A percentile compares a stretch with the other conserved stretches of the same genome.
Evolutionary conservation across 805 yeast genomes (phyloP).

Genomic region (Lipomyces sp.): DNA sequence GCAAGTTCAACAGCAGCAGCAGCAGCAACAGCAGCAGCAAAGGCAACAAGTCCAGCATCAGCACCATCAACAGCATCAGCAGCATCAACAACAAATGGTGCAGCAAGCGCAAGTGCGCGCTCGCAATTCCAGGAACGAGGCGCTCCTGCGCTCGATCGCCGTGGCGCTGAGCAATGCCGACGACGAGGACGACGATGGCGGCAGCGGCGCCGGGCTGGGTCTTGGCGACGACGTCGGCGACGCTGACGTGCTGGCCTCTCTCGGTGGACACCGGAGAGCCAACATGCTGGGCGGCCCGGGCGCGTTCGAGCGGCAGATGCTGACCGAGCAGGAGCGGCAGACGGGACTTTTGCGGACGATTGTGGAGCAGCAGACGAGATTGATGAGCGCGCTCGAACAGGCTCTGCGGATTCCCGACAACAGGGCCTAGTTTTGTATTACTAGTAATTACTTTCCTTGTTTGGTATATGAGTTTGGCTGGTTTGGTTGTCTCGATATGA

Average conservation of each 20-base stretch:
- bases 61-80: background rate
- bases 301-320: slow-evolving; percentile 21
- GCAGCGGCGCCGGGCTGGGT: background rate
- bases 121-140: background rate
- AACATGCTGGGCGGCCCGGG: background rate
- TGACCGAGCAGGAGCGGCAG: slow-evolving; percentile 21
- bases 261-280: background rate
- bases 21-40: background rate
- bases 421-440: background rate
- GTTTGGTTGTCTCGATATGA: no score
- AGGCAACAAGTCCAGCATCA: background rate
- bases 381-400: slow-evolving; percentile 24
- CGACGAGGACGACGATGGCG: slow-evolving; percentile 2
- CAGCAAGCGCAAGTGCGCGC: background rate
- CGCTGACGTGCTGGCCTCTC: background rate
- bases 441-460: no score
- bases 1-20: background rate
- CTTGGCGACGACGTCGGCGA: background rate
- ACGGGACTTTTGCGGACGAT: slow-evolving; percentile 19
- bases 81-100: background rate
- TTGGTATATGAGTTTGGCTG: no score
- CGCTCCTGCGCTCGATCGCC: background rate
- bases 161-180: background rate
- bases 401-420: slow-evolving; percentile 10
- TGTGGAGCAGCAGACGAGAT: slow-evolving; percentile 20